Base-by-base conservation (phyloP, 1,284 basidiomycete genomes). In the Cryptococcus sp. region DNA sequence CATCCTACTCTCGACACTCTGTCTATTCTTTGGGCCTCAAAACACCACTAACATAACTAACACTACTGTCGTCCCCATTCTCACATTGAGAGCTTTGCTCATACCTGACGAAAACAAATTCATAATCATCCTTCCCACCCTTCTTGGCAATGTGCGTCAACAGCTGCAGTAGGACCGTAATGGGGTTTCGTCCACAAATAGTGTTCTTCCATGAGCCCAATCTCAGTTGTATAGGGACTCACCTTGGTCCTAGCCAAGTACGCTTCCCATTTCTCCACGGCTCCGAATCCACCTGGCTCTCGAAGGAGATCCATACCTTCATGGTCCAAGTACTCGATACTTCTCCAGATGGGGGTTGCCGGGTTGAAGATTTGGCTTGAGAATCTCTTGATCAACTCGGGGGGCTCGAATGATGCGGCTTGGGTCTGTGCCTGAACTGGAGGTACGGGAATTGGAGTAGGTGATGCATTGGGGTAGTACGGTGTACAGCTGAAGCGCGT, bases 131-230 rank as follows among this genome's bases (percentile, higher is more conserved):
- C 36, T 39, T 39, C 16, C 36, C 36, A 39, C 16, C 36, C 14
- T 19, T 39, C 16, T 39, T 19, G 14, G 36, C 14, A 24, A 93
- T 68, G 4, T 76, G 74, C 1, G 82, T 67, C 34, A 97, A 71
- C 2, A 91, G 85, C 4, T 85, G 86, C 4, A 98, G 78, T 4
- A 99, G 78, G 0, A 98, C 87, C 0, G 91, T 89, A 55, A 99
- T 97, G 0, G 96, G 92, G 67, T 97, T 91, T 46, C 92, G 79
- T 0, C 96, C 94, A 64, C 96, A 99, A 41, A 99, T 94, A 0
- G 96, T 98, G 75, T 99, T 99, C 78, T 86, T 83, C 3, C 16
- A 22, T 13, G 1, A 43, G 41, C 41, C 36, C 36, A 5, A 39
- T 16, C 7, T 39, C 36, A 4, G 7, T 39, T 19, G 22, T 11